Base-by-base conservation (phyloP, 208 protist genomes). In the Strigomonas culicis region DNA sequence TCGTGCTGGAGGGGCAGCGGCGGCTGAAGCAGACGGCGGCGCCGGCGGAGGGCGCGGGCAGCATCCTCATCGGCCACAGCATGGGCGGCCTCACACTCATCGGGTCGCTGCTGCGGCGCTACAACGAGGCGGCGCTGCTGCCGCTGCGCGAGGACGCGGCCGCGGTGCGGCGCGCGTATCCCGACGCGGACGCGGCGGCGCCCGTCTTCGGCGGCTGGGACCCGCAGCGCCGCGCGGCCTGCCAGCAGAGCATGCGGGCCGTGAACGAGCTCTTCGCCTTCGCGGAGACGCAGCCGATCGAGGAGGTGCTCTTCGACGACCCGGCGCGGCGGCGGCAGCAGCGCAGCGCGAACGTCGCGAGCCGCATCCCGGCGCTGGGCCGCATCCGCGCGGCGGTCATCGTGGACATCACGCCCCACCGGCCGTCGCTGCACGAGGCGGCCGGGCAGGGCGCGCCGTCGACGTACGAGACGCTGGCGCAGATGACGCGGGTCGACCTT, bases 81-180 rank as follows among this genome's bases (percentile, higher is more conserved):
- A 95, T 95, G 89, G 86, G 89, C n/a, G 89, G 89, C 15, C 63
- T 93, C 7, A 72, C 86, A 32, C 50, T 89, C 17, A 90, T 93
- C 63, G 84, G 79, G 19, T 31, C 62, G 44, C 66, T 95, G 51
- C 78, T 93, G 22, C 79, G 86, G 4, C 86, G 89, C 22, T 88
- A 82, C 32, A 92, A 95, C 66, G 89, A 92, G 53, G 66, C 49
- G 1, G 22, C 52, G 0, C 68, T 92, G 46, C 72, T 92, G 44
- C 58, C 72, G 11, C 50, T 68, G 25, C 47, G 24, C 32, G 47
- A 47, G 21, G 25, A 31, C 61, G 63, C 22, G 65, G 53, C 31
- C 58, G 4, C 34, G 34, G 34, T 39, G 34, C 34, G 34, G 51
- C 58, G 63, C 30, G 47, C 41, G 24, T 60, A 77, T 56, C 44